Base-by-base conservation (phyloP, 768 basidiomycete genomes). In the Podaxis sp. region DNA sequence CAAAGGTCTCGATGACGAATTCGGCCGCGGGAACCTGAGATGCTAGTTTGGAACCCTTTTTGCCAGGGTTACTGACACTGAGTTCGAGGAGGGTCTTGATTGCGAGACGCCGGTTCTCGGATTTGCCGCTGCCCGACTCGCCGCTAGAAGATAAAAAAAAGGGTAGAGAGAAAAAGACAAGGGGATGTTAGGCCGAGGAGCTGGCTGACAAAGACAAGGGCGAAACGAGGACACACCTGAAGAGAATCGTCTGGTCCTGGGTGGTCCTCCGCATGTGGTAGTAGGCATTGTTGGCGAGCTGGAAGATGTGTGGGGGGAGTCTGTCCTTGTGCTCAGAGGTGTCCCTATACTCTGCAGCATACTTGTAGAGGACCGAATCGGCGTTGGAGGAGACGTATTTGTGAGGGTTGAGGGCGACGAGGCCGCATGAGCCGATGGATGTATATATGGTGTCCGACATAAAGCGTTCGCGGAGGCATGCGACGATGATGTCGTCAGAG, bases 1-100 rank as follows among this genome's bases (percentile, higher is more conserved):
- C 96, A 71, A 99, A 99, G 0, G 93, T 81, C 74, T 99, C 95
- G 65, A 98, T 88, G 64, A 98, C 93, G 74, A 95, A 98, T 80
- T 97, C 93, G 24, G 94, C 90, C 19, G 95, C 92, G 40, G 95
- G 95, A 42, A 99, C 84, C 73, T 96, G 94, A 52, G 76, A 77
- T 1, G 86, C 87, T 64, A 99, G 87, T 76, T 96, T 97, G 40
- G 92, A 84, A 26, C 95, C 95, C 72, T 96, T 97, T 83, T 98
- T 98, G 66, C 96, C 92, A 1, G 93, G 87, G 68, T 87, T 87
- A 75, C 86, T 87, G 67, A 96, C 90, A 64, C 89, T 91, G 66
- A 98, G 83, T 74, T 96, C 93, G n/a, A 97, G 83, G 19, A 99
- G 78, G 0, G 92, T 84, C 74, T 96, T 97, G 77, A 96, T 95